Base-by-base conservation (phyloP, 192 early-diverging fungal species). In the Umbelopsis ramanniana region DNA sequence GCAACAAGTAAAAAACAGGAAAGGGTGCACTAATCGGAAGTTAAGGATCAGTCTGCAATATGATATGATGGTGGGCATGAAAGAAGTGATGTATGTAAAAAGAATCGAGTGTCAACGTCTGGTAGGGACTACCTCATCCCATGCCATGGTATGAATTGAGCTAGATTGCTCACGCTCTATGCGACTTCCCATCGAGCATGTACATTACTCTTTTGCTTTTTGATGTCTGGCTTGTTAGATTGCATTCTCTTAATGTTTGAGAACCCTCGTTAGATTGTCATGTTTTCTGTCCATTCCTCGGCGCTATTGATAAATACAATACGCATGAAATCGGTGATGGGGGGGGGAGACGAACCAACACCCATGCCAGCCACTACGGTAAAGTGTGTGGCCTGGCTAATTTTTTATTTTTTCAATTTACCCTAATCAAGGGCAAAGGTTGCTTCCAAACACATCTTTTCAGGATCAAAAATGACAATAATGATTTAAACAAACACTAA, bases 51-150 rank as follows among this genome's bases (percentile, higher is more conserved):
- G n/a, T n/a, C 55, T 63, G 57, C 57, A 63, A 63, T 63, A 26
- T 63, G 33, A 63, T 63, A 35, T 63, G 57, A 35, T 26, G 22
- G 55, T 8, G 17, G 57, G 57, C 57, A 60, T 60, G 55, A n/a
- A 60, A 63, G 48, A 63, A 35, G 57, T 63, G 57, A 63, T 63
- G 57, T 37, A 63, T 63, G 57, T 35, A 38, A n/a, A n/a, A n/a
- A 29, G 33, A 35, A 12, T 29, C 23, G 26, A 22, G 9, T 63
- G 40, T 43, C n/a, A n/a, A n/a, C n/a, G 6, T 43, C 11, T n/a
- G n/a, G 8, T 54, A 14, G 23, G 23, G 26, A 54, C 29, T 29
- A 54, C 22, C 3, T 26, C 11, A 54, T 54, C 23, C 23, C 53
- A 14, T 26, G 26, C n/a, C 22, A 29, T 54, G 22, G 53, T 12